Base-by-base conservation (phyloP, 2,329 filamentous ascomycete genomes). In the Exophiala sp. region DNA sequence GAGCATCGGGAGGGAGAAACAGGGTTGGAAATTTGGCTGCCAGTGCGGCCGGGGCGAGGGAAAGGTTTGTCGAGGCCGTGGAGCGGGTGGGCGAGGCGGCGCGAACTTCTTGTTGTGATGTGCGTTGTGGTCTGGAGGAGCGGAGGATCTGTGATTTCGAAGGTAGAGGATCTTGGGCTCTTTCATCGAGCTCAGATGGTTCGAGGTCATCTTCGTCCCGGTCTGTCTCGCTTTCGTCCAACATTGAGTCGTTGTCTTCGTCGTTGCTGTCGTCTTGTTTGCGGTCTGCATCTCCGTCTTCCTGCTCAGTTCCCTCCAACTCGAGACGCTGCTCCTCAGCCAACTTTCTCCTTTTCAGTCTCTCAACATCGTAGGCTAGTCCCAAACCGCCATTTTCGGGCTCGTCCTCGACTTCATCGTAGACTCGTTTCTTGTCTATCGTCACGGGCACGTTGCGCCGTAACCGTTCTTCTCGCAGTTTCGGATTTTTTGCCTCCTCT, bases 401-500 rank as follows among this genome's bases (percentile, higher is more conserved):
- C 52, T 74, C 73, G 45, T 70, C 69, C 41, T 82, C 82, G 43
- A 80, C 79, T 45, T 90, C 83, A 62, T 96, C 90, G 88, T 88
- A 97, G 24, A 88, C 82, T 66, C 93, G 81, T 74, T 95, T 95
- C 62, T 82, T 80, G 62, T 96, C 90, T 50, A 95, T 77, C 0
- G 88, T 95, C 47, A 80, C 68, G 0, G 93, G 86, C 37, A 89
- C 78, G 70, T 95, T 95, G 59, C 79, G 81, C 53, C 81, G 82
- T 53, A 91, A 73, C 61, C 93, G 80, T 58, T 85, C 79, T 54
- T 80, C 81, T 59, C 82, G 81, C 52, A 95, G 70, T 52, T 81
- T 78, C 1, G 91, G 90, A 63, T 96, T 81, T 67, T 85, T 86
- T 57, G 84, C 80, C 69, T 98, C 93, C 64, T 90, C 86, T 70